These are phyloP conservation scores for Ogataea ganodermae DNA, from an alignment of 805 yeast species.

Conservation along the genomic window DNA sequence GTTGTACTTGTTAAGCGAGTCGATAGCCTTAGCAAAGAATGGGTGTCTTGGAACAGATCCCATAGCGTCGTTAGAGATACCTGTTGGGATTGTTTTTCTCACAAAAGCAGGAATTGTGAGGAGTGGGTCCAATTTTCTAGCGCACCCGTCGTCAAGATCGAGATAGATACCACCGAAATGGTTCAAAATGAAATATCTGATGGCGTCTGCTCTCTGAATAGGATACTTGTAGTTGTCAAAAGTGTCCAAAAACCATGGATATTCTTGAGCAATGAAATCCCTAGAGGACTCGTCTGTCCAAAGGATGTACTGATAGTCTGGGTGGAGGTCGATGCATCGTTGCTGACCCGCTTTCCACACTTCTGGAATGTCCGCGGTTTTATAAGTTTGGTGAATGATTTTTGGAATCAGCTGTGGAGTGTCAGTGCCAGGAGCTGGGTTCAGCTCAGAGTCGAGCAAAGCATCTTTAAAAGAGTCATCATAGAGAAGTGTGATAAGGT, in stretches of 20 bases:
- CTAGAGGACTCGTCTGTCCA: slow-evolving; percentile 90
- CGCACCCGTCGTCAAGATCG: slow-evolving; percentile 89
- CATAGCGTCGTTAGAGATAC: slow-evolving; percentile 91
- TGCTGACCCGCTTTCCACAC: slow-evolving; percentile 79
- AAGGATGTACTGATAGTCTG: slow-evolving; percentile 81
- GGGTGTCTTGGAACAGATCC: slow-evolving; percentile 88
- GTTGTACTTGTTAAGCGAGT: slow-evolving; percentile 61
- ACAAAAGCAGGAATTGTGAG: slow-evolving; percentile 83
- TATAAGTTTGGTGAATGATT: slow-evolving; percentile 92
- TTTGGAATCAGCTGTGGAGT: slow-evolving; percentile 72
- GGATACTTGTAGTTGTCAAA: slow-evolving; percentile 79
- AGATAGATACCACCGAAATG: slow-evolving; percentile 90
- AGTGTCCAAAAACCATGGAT: slow-evolving; percentile 82
- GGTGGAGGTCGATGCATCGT: slow-evolving; percentile 74
- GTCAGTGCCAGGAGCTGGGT: slow-evolving; percentile 45
- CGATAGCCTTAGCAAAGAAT: slow-evolving; percentile 71
- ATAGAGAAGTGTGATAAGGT: slow-evolving; percentile 69
- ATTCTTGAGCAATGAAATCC: slow-evolving; percentile 74
- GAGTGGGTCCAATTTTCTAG: slow-evolving; percentile 74
- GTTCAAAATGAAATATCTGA: slow-evolving; percentile 78
- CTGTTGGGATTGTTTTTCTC: slow-evolving; percentile 85
- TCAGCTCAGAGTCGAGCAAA: slow-evolving; percentile 60
- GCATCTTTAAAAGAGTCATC: slow-evolving; percentile 72
- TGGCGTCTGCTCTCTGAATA: slow-evolving; percentile 88
- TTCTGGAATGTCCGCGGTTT: slow-evolving; percentile 74